Percentiles rank a stretch among this genome's conserved stretches.
These are phyloP conservation scores for Neofusicoccum laricinum DNA, from an alignment of 2,329 filamentous ascomycete species.

Conservation along the genomic window DNA sequence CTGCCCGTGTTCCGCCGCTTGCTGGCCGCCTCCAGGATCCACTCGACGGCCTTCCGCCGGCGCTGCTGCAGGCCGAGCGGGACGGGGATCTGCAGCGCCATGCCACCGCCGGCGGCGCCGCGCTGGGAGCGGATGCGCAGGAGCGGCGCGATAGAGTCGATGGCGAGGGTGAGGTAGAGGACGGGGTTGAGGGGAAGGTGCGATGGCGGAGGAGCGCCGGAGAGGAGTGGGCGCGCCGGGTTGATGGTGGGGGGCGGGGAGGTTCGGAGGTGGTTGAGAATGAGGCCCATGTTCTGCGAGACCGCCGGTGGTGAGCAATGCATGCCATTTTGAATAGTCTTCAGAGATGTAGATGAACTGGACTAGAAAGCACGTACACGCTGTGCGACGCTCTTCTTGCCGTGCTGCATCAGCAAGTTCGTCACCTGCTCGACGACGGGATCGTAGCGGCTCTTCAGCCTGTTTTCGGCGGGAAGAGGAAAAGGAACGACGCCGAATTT, in stretches of 20 bases:
- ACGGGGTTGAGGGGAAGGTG: slow-evolving; percentile 87
- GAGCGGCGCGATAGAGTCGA: slow-evolving; percentile 90
- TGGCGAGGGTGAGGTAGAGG: slow-evolving; percentile 81
- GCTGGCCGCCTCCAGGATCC: slow-evolving; percentile 82
- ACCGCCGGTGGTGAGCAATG: too few relatives aligned
- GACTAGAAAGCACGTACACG: slow-evolving; percentile 56
- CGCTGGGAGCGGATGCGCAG: slow-evolving; percentile 73
- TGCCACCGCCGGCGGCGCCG: slow-evolving; percentile 82
- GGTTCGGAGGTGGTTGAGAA: slow-evolving; percentile 81
- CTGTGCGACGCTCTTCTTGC: slow-evolving; percentile 87
- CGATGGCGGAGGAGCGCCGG: slow-evolving; percentile 70
- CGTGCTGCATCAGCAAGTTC: slow-evolving; percentile 85
- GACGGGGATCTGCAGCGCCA: slow-evolving; percentile 75
- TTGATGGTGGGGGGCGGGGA: slow-evolving; percentile 74
- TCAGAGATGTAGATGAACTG: slow-evolving; percentile 10
- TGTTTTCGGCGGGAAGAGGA: slow-evolving; percentile 60
- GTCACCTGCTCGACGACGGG: slow-evolving; percentile 82
- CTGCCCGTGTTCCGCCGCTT: slow-evolving; percentile 73
- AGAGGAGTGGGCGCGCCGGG: slow-evolving; percentile 67
- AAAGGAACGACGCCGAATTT: slow-evolving; percentile 73
- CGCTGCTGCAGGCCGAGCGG: slow-evolving; percentile 74
- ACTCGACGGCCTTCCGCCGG: slow-evolving; percentile 73
- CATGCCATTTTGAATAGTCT: neutral
- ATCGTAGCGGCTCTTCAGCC: slow-evolving; percentile 81
- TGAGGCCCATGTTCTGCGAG: slow-evolving; percentile 73